phyloP scores from a whole-genome alignment of 192 early-diverging fungal genomes.

The Dispira simplex region DNA sequence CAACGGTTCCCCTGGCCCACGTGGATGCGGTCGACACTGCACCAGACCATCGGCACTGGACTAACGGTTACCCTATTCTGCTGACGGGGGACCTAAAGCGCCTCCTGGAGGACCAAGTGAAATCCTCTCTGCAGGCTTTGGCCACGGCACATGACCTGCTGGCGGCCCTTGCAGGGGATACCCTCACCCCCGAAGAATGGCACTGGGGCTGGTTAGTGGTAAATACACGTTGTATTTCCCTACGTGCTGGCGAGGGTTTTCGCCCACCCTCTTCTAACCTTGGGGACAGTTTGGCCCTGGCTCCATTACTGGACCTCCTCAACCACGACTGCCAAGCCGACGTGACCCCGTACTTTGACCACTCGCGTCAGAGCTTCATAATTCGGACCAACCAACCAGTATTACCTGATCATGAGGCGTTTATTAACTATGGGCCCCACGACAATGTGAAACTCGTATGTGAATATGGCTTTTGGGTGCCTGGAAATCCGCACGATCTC shows the following conservation, averaged over 20 bases:
- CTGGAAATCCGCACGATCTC: not conserved
- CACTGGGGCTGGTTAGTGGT: conserved; percentile 5
- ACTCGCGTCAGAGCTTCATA: not conserved
- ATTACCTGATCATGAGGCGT: not conserved
- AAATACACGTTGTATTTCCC: conserved; percentile 6
- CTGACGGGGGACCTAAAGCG: not conserved
- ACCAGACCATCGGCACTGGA: not conserved
- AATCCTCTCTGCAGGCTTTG: not conserved
- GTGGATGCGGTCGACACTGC: not conserved
- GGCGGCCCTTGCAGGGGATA: not conserved
- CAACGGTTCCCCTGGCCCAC: conserved; percentile 1
- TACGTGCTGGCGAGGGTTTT: not conserved
- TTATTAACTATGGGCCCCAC: conserved; percentile 11
- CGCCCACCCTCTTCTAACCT: not conserved
- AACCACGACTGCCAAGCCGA: not conserved
- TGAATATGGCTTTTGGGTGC: conserved; percentile 6
- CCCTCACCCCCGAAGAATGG: not conserved
- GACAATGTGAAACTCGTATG: not conserved
- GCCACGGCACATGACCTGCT: not conserved
- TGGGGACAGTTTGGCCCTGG: not conserved
- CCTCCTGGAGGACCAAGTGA: not conserved
- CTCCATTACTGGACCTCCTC: conserved; percentile 4
- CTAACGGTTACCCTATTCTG: not conserved
- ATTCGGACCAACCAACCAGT: not conserved
- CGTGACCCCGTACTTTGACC: not conserved